These are phyloP conservation scores for Adansonia rubrostipa DNA, from an alignment of 441 rosid genomes.

Conservation along the genomic window DNA sequence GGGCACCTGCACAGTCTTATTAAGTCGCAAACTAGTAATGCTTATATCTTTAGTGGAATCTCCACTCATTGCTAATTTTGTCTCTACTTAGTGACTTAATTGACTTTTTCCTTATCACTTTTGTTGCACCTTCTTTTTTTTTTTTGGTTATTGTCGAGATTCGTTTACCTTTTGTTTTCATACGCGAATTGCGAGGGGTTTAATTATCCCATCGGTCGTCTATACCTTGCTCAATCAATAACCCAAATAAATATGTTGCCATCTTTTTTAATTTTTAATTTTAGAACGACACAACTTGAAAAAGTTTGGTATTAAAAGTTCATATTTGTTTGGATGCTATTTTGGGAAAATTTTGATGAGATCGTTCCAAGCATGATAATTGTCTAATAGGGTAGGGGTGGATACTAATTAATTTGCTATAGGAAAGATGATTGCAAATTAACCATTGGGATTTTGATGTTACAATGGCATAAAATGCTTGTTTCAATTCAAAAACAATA, in stretches of 20 bases:
- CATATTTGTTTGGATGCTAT: background rate
- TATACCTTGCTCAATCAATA: background rate
- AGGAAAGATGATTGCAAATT: background rate
- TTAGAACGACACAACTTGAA: background rate
- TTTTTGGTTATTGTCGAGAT: background rate
- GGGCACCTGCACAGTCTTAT: background rate
- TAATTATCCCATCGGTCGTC: background rate
- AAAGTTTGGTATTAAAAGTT: background rate
- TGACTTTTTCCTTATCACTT: background rate
- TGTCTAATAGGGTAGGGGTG: background rate
- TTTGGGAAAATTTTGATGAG: background rate
- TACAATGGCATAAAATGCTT: too few relatives aligned
- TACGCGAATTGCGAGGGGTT: background rate
- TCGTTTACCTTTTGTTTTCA: background rate
- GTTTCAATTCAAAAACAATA: background rate
- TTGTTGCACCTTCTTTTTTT: background rate
- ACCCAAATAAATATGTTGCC: background rate
- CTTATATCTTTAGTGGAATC: constrained; percentile 2
- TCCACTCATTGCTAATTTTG: constrained; percentile 6
- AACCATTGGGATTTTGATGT: background rate
- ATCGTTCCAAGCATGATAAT: background rate
- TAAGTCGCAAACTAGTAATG: background rate
- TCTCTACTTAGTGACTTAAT: background rate
- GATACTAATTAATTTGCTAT: background rate
- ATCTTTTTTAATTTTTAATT: too few relatives aligned